Evolutionary conservation across 306 rosid genomes (phyloP), one percentile per base, ranked within the genome.

Genomic region (Castanea crenata): DNA sequence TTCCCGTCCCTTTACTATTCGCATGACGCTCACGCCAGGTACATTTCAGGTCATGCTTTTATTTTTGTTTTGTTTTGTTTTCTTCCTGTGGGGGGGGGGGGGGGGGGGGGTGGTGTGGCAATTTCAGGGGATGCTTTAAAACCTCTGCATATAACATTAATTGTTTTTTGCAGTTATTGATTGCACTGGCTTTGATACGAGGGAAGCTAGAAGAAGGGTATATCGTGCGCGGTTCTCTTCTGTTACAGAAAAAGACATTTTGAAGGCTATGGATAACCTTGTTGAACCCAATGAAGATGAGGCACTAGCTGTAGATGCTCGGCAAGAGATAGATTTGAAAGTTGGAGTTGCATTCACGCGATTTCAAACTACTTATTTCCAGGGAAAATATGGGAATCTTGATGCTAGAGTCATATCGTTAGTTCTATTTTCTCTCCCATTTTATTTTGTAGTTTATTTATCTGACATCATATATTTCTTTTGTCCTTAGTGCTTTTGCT

Each of bases 301-400:
- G 90, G 87, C 99, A 49, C 83, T 91, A 83, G 92, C 99, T 25
- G 99, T 94, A 80, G 99, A 94, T 84, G 99, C 97, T 70, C 94
- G 99, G 77, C 97, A 94, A 87, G 99, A 94, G 89, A 92, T 94
- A 87, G 99, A 94, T 88, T 91, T 94, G 90, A 94, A 92, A 86
- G 99, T 94, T 83, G 99, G 99, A 78, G 99, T 94, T 72, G 93
- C 99, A 74, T 94, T 94, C 58, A 94, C 99, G 54, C 97, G 99
- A 71, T 92, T 86, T 83, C 99, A 94, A 80, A 94, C 99, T 1
- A 82, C 88, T 81, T 92, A 70, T 83, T 94, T 94, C 82, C 97
- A 91, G 81, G 97, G 97, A 74, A 94, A 92, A 94, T 94, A 94
- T 76, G 97, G 99, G 85, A 94, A 94, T 86, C 99, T 94, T 70